Evolutionary conservation across 495 filamentous ascomycete species (phyloP).

Genomic region (Penicillium pulvis): DNA sequence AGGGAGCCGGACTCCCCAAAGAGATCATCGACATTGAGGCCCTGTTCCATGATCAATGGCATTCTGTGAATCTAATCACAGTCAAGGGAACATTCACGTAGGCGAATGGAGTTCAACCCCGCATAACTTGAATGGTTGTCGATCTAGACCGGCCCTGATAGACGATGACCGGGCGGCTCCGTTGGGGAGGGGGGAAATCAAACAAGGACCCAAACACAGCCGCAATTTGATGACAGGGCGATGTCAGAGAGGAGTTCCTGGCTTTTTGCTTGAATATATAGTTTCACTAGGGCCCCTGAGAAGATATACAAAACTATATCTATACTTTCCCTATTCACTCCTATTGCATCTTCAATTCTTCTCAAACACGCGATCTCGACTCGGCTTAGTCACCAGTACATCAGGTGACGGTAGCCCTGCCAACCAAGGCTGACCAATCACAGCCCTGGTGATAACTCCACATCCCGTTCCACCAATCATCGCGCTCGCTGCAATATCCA

Average conservation of each 20-base stretch:
- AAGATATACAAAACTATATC: neutral
- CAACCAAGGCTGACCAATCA: slow-evolving; percentile 25
- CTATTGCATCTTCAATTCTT: neutral
- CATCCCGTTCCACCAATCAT: slow-evolving; percentile 22
- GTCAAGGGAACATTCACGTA: neutral
- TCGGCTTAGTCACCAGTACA: slow-evolving; percentile 9
- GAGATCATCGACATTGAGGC: slow-evolving; percentile 71
- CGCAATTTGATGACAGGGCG: neutral
- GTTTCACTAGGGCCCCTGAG: neutral
- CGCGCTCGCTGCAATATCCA: slow-evolving; percentile 8
- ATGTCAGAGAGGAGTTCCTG: neutral
- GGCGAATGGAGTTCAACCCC: slow-evolving; percentile 4
- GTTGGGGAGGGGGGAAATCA: slow-evolving; percentile 8
- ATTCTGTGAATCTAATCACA: slow-evolving; percentile 21
- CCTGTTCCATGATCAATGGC: slow-evolving; percentile 66
- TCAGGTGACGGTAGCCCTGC: slow-evolving; percentile 31
- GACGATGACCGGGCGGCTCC: slow-evolving; percentile 9
- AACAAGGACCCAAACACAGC: neutral
- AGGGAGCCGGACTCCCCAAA: slow-evolving; percentile 67
- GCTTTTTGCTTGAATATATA: neutral
- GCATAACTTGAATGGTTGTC: slow-evolving; percentile 15
- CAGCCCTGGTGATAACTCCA: slow-evolving; percentile 1
- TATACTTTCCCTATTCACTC: neutral
- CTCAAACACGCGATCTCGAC: slow-evolving; percentile 5
- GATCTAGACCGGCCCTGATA: slow-evolving; percentile 8